These are phyloP conservation scores for Tuber borchii DNA, from an alignment of 495 filamentous ascomycete species.

Conservation along the genomic window DNA sequence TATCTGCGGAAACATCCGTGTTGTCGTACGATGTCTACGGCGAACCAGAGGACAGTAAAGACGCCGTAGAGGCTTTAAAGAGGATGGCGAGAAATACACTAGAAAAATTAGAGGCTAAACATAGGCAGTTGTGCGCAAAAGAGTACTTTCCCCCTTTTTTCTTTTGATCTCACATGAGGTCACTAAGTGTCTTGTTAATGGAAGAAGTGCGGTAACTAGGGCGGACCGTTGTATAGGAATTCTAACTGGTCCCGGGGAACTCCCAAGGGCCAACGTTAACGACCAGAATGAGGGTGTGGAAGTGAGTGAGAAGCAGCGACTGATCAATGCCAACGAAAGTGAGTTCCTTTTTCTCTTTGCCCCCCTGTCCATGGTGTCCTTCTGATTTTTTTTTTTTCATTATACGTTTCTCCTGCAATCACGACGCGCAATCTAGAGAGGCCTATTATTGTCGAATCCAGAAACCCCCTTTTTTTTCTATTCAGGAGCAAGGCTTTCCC, in stretches of 20 bases:
- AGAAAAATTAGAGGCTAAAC: not conserved
- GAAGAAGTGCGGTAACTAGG: not conserved
- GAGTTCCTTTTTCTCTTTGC: not conserved
- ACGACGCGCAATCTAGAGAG: not conserved
- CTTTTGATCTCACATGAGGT: not conserved
- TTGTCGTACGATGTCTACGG: constrained; percentile 19
- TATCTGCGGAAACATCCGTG: constrained; percentile 7
- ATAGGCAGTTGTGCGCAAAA: not conserved
- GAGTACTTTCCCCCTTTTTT: not conserved
- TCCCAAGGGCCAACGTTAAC: not conserved
- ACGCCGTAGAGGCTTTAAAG: not conserved
- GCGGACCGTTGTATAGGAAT: not conserved
- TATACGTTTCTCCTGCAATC: not conserved
- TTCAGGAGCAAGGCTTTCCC: constrained; percentile 7
- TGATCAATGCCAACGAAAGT: not conserved
- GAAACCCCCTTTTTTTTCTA: not conserved
- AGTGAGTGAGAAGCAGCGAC: not conserved
- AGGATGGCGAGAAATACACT: not conserved
- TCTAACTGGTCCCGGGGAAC: not conserved
- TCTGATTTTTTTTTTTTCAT: not conserved
- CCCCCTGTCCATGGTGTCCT: not conserved
- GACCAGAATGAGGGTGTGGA: not conserved
- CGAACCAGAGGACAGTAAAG: constrained; percentile 2
- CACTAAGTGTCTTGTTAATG: not conserved
- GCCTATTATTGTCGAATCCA: not conserved